Conservation (phyloP, 805 yeast genomes). For the Metschnikowia matae region DNA sequence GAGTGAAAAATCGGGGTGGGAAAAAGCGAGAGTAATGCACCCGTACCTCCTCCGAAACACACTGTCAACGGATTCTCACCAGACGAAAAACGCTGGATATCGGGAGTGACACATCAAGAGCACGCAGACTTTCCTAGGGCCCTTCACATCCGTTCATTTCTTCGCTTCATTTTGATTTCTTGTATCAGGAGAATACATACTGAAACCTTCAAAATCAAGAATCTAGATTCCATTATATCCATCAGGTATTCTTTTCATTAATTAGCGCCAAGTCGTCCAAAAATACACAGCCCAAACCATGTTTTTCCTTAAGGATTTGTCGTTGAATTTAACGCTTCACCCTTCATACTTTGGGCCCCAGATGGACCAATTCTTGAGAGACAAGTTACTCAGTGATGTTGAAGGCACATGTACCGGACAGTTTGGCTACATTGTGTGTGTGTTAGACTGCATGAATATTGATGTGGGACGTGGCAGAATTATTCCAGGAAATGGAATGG, state of each 20-base stretch:
- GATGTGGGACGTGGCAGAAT: slow-evolving; percentile 94
- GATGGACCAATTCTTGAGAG: slow-evolving; percentile 89
- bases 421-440: slow-evolving; percentile 96
- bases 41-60: neutral
- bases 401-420: slow-evolving; percentile 99
- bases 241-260: neutral
- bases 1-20: neutral
- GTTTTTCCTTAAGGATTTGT: slow-evolving; percentile 71
- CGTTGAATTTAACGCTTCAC: slow-evolving; percentile 87
- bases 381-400: slow-evolving; percentile 88
- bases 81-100: neutral
- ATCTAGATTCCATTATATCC: neutral
- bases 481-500: slow-evolving; percentile 87
- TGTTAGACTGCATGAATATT: slow-evolving; percentile 87
- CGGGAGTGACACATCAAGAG: neutral
- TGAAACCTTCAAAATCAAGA: neutral
- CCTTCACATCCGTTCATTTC: neutral
- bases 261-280: neutral
- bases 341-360: slow-evolving; percentile 98
- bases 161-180: neutral
- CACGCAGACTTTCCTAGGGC: neutral
- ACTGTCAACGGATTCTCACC: slow-evolving; percentile 4
- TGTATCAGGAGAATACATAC: neutral
- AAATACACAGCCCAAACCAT: slow-evolving; percentile 16
- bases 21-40: neutral